Evolutionary conservation across 2,329 filamentous ascomycete genomes (phyloP).

Genomic region (Colletotrichum cordylinicola): DNA sequence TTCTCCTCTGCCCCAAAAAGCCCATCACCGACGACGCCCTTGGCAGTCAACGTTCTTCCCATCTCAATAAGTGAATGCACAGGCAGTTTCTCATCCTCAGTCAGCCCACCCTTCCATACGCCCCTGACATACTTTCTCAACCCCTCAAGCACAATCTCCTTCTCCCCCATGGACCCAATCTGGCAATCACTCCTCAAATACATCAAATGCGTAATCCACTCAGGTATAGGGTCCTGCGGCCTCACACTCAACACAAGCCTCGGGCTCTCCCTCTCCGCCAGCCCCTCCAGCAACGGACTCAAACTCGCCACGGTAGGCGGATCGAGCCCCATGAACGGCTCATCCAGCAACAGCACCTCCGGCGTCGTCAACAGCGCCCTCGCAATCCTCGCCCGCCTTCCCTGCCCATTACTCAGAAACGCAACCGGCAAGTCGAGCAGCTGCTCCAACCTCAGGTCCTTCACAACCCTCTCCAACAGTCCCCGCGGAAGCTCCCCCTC

Average conservation of each 20-base stretch:
- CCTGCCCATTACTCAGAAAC: slow-evolving; percentile 94
- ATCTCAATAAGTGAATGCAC: slow-evolving; percentile 55
- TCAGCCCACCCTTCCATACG: slow-evolving; percentile 47
- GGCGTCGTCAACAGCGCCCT: slow-evolving; percentile 81
- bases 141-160: slow-evolving; percentile 63
- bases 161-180: slow-evolving; percentile 70
- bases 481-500: slow-evolving; percentile 53
- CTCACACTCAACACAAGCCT: slow-evolving; percentile 79
- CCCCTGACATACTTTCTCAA: slow-evolving; percentile 54
- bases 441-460: slow-evolving; percentile 70
- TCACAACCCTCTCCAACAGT: slow-evolving; percentile 67
- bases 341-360: slow-evolving; percentile 85
- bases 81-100: slow-evolving; percentile 54
- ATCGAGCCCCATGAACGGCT: slow-evolving; percentile 96
- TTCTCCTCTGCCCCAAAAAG: slow-evolving; percentile 36
- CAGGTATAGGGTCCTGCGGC: slow-evolving; percentile 85
- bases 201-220: slow-evolving; percentile 88
- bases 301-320: slow-evolving; percentile 78
- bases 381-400: slow-evolving; percentile 84
- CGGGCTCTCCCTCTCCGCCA: slow-evolving; percentile 72
- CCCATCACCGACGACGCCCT: slow-evolving; percentile 41
- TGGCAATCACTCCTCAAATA: slow-evolving; percentile 73
- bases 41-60: slow-evolving; percentile 50
- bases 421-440: slow-evolving; percentile 83
- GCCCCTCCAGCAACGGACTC: slow-evolving; percentile 70